Base-by-base conservation (phyloP, 1,284 basidiomycete species). In the Apiotrichum domesticum region DNA sequence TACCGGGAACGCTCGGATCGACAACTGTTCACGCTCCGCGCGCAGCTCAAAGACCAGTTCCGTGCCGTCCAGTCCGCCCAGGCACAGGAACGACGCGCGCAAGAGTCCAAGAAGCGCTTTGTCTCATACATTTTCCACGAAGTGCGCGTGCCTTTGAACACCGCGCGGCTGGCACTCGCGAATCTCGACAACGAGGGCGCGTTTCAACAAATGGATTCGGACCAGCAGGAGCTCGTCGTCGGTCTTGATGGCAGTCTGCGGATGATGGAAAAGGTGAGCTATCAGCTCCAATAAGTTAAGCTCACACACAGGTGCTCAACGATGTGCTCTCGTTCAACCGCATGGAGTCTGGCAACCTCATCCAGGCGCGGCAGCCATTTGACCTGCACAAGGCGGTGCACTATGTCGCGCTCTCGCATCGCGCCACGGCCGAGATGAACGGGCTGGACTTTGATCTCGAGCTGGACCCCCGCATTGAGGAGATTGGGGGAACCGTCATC, bases 91-190 rank as follows among this genome's bases (percentile, higher is more conserved):
- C 80, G 86, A 50, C 84, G 84, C 61, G 85, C 88, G 9, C 81
- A 85, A 1, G 88, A 90, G 62, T 88, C 86, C 2, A 78, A 90
- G 70, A 81, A 87, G 50, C 83, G 88, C 8, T 81, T 91, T 45
- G 90, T 88, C 29, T 87, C 86, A 47, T 88, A 88, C 70, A 86
- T 73, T 61, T 74, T 74, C 54, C 72, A 74, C 59, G 70, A 89
- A 79, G 89, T 91, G 70, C 85, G 91, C 63, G 90, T 95, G 48
- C 91, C 91, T n/a, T 79, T 94, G 59, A 94, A 94, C 69, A 92
- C 89, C 37, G 91, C 90, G 2, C 77, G 92, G 6, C 79, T 93
- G 41, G 90, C 90, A 0, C 86, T 92, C 10, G 90, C 94, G 75
- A 94, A 95, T 69, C 85, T 93, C 81, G 85, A 87, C 59, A 88